Evolutionary conservation across 164 flowering plant genomes (phyloP).

Genomic region (Platanus orientalis): DNA sequence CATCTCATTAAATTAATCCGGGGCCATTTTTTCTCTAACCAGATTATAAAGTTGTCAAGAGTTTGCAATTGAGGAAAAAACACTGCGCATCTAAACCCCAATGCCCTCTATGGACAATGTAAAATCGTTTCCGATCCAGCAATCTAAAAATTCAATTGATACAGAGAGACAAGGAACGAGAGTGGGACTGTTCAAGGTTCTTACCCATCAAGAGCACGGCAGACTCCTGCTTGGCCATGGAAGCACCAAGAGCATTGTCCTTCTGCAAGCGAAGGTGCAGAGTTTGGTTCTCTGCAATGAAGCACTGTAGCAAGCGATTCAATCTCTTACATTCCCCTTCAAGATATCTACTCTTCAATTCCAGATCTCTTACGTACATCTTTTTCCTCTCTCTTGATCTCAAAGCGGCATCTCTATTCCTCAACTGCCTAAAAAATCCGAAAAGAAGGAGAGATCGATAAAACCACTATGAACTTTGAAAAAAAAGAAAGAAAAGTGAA

Average conservation of each 20-base stretch:
- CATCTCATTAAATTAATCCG: no score
- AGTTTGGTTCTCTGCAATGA: slow-evolving; percentile 70
- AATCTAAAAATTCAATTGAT: not conserved
- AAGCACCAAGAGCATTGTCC: slow-evolving; percentile 42
- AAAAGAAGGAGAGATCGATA: not conserved
- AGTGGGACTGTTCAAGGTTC: slow-evolving; percentile 3
- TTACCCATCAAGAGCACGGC: slow-evolving; percentile 99
- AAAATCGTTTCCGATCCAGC: no score
- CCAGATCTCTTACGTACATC: slow-evolving; percentile 69
- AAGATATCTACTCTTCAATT: slow-evolving; percentile 71
- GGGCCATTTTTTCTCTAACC: no score
- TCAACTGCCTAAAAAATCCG: slow-evolving; percentile 60
- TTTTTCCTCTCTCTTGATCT: slow-evolving; percentile 95
- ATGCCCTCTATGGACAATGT: no score
- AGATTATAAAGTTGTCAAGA: no score
- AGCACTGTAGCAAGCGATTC: slow-evolving; percentile 59
- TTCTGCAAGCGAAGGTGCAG: slow-evolving; percentile 54
- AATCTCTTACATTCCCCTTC: slow-evolving; percentile 83
- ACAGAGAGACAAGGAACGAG: not conserved
- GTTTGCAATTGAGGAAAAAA: no score
- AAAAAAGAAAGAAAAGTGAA: not conserved
- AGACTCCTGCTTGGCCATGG: slow-evolving; percentile 96
- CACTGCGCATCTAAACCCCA: no score
- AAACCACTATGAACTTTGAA: not conserved
- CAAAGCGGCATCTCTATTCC: slow-evolving; percentile 87